These are phyloP conservation scores for Aureobasidium sp. DNA, from an alignment of 2,329 filamentous ascomycete genomes.

Conservation along the genomic window DNA sequence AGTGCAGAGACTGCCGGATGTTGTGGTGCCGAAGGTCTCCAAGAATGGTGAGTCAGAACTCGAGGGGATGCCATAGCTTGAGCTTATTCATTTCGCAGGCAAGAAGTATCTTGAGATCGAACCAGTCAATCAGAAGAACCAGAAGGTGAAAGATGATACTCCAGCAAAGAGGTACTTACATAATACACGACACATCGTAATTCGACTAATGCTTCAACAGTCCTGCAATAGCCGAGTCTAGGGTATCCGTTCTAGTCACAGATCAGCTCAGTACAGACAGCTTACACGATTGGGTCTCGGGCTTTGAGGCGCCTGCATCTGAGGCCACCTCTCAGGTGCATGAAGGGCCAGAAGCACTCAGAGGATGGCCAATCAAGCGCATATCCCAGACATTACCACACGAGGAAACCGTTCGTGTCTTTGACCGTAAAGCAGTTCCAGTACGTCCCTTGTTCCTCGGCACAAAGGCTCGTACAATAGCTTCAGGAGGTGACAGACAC, in stretches of 20 bases:
- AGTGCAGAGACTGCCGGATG: slow-evolving; percentile 19
- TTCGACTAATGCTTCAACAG: slow-evolving; percentile 12
- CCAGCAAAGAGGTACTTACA: not conserved
- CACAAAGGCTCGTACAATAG: not conserved
- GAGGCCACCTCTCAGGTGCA: not conserved
- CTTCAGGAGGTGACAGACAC: not conserved
- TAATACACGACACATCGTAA: not conserved
- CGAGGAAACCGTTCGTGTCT: slow-evolving; percentile 22
- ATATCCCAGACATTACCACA: slow-evolving; percentile 15
- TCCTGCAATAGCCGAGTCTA: slow-evolving; percentile 26
- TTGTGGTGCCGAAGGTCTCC: slow-evolving; percentile 29
- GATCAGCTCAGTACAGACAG: slow-evolving; percentile 25
- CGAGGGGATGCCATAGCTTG: not conserved
- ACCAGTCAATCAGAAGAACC: not conserved
- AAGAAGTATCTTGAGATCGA: slow-evolving; percentile 17
- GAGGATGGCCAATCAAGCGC: slow-evolving; percentile 10
- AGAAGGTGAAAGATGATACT: not conserved
- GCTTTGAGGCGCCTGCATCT: slow-evolving; percentile 15
- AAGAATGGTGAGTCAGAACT: slow-evolving; percentile 23
- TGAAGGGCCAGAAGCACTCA: slow-evolving; percentile 17
- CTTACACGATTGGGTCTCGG: slow-evolving; percentile 25
- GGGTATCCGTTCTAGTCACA: slow-evolving; percentile 28
- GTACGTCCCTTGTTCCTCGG: slow-evolving; percentile 2
- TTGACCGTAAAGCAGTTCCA: not conserved
- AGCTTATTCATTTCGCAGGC: slow-evolving; percentile 6